These are phyloP conservation scores for Brassica nigra DNA, from an alignment of 345 rosid genomes.

Conservation along the genomic window DNA sequence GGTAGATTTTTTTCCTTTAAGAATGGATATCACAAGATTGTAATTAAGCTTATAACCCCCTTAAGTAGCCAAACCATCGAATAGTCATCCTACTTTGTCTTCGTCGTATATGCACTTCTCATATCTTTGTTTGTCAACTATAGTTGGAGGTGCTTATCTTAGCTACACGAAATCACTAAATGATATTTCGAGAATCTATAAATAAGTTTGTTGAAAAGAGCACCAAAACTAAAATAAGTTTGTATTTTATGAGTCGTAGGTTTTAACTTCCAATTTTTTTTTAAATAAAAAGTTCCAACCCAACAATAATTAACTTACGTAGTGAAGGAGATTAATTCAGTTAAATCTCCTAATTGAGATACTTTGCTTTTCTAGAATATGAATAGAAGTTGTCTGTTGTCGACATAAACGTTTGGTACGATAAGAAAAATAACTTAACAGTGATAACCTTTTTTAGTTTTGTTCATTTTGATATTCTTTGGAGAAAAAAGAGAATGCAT, in stretches of 20 bases:
- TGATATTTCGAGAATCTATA: conserved; percentile 1
- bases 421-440: conserved; percentile 15
- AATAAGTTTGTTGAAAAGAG: background rate
- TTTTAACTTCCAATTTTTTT: background rate
- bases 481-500: background rate
- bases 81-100: too few relatives aligned
- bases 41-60: too few relatives aligned
- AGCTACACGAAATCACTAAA: background rate
- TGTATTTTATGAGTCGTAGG: background rate
- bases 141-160: too few relatives aligned
- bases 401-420: conserved; percentile 2
- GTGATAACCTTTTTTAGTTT: background rate
- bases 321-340: background rate
- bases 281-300: background rate
- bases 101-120: background rate
- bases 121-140: background rate
- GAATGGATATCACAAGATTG: too few relatives aligned
- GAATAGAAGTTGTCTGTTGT: background rate
- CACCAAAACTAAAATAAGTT: background rate
- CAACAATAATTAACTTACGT: background rate
- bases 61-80: too few relatives aligned
- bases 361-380: background rate
- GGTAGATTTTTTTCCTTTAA: too few relatives aligned
- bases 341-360: background rate
- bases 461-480: background rate